Evolutionary conservation across 2,329 filamentous ascomycete genomes (phyloP), one percentile per base, ranked within the genome.

Genomic region (Geosmithia flava): DNA sequence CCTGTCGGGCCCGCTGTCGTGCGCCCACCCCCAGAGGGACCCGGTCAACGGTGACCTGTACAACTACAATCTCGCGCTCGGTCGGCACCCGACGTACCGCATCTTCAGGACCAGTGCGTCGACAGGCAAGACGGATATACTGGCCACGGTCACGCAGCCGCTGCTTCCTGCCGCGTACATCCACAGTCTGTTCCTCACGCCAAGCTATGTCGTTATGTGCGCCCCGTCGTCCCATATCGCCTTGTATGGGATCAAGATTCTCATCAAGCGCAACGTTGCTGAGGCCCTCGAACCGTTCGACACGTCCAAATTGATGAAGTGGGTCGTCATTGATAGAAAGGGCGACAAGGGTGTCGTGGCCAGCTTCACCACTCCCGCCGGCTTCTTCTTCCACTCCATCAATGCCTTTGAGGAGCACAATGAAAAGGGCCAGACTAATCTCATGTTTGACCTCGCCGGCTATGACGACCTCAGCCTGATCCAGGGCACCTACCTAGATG

Each of bases 361-460:
- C 7, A 76, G 72, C 2, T 90, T 85, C 56, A 74, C 81, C 17
- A 83, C 78, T 16, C 72, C 77, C 0, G 75, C 84, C 0, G 81
- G 81, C 44, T 94, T 90, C 68, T 83, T 80, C 62, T 94, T 94
- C 62, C 87, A 95, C 63, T 78, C 77, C 0, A 69, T 87, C 58
- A 94, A 94, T 54, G 77, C 85, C 0, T 93, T 81, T 59, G 85
- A 91, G 56, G 75, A 86, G 52, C 65, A 69, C 1, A 55, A 59
- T 0, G 41, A 44, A 16, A 49, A 57, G 11, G 49, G 55, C 10
- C 47, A 48, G 13, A 61, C 54, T 1, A 70, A 81, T 50, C 69
- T 93, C 17, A 68, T 80, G 29, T 78, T 82, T 48, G 87, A 94
- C 51, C 59, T 83, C 1, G 63, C 81, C 29, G 68, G 76, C 47